Evolutionary conservation across 2,329 filamentous ascomycete genomes (phyloP).

Genomic region (Aspergillus sergii): DNA sequence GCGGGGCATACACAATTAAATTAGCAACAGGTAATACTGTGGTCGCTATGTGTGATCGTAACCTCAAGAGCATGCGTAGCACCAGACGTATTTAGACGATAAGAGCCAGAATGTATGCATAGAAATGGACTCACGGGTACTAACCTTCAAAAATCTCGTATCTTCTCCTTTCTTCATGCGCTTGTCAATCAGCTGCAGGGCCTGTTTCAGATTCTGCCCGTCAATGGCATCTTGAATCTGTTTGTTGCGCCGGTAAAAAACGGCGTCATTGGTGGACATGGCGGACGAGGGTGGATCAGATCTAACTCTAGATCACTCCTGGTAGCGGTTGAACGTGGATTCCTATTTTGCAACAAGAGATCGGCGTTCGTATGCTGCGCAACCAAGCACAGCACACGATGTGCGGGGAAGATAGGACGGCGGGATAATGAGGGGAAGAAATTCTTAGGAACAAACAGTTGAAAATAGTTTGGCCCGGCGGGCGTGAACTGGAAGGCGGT

Average conservation of each 20-base stretch:
- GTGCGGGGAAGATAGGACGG: conserved; percentile 17
- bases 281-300: conserved; percentile 4
- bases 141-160: conserved; percentile 44
- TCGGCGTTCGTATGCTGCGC: conserved; percentile 24
- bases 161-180: conserved; percentile 59
- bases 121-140: conserved; percentile 10
- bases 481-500: conserved; percentile 25
- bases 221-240: conserved; percentile 54
- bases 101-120: not conserved
- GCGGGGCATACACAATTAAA: not conserved
- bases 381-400: conserved; percentile 28
- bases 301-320: not conserved
- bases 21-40: conserved; percentile 14
- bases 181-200: conserved; percentile 53
- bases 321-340: not conserved
- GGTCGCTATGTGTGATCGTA: not conserved
- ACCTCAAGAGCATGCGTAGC: not conserved
- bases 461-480: conserved; percentile 14
- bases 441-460: not conserved
- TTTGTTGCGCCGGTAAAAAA: conserved; percentile 50
- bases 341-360: not conserved
- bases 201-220: conserved; percentile 52
- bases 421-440: conserved; percentile 16
- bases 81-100: not conserved
- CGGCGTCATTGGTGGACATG: conserved; percentile 39